Conservation (phyloP, 78 protist genomes). For the Dictyostelium discoideum region DNA sequence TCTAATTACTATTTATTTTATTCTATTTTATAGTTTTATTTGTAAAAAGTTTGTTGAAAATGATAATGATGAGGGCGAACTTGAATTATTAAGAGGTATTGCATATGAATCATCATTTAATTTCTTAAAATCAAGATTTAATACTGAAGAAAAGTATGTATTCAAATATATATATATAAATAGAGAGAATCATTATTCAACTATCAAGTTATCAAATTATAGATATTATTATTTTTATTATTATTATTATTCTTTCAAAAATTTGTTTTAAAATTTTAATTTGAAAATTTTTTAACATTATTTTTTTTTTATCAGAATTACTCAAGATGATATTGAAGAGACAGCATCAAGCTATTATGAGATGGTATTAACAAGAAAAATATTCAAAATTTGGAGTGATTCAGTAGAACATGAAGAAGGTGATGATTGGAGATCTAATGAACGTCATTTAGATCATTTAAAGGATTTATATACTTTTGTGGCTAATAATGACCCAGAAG, state of each 20-base stretch:
- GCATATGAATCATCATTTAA: conserved; percentile 29
- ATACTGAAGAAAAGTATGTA: conserved; percentile 9
- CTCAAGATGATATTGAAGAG: conserved; percentile 63
- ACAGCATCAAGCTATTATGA: conserved; percentile 44
- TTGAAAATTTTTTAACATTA: background rate
- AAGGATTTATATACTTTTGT: background rate
- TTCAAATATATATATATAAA: background rate
- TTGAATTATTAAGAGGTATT: conserved; percentile 2
- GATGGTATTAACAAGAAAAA: conserved; percentile 36
- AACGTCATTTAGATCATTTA: background rate
- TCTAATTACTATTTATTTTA: background rate
- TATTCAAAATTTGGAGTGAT: conserved; percentile 32
- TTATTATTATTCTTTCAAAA: no score
- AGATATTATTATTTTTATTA: no score
- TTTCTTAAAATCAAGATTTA: background rate
- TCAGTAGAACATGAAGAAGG: background rate
- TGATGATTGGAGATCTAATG: conserved; percentile 1
- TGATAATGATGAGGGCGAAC: conserved; percentile 34
- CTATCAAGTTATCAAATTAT: background rate
- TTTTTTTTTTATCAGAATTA: background rate
- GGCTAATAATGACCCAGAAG: conserved; percentile 1
- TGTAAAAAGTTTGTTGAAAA: conserved; percentile 31
- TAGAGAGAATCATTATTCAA: no score
- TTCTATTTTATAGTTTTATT: background rate
- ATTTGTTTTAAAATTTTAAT: background rate